Evolutionary conservation across 1,284 basidiomycete genomes (phyloP).

Genomic region (Macrocybe sp.): DNA sequence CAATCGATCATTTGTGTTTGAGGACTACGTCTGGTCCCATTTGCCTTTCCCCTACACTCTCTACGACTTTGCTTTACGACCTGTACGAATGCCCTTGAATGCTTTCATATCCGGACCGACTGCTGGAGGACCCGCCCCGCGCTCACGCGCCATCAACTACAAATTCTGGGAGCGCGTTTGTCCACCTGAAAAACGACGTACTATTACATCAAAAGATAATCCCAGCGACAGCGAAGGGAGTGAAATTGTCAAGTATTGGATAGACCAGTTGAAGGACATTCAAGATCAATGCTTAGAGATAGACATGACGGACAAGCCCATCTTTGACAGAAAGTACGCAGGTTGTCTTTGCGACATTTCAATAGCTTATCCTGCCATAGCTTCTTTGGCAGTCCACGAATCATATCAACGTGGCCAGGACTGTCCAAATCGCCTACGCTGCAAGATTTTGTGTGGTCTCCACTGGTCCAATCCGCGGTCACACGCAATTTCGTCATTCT

Average conservation of each 20-base stretch:
- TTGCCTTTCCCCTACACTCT: constrained; percentile 43
- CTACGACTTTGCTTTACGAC: constrained; percentile 45
- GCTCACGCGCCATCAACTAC: constrained; percentile 14
- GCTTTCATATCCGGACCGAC: constrained; percentile 56
- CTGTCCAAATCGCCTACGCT: constrained; percentile 48
- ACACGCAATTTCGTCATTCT: constrained; percentile 46
- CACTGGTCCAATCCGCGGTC: constrained; percentile 49
- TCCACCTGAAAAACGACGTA: constrained; percentile 23
- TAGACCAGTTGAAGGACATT: constrained; percentile 30
- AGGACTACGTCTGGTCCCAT: constrained; percentile 64
- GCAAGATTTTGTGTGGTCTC: constrained; percentile 52
- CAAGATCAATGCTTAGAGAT: constrained; percentile 45
- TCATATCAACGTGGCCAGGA: constrained; percentile 42
- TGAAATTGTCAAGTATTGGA: constrained; percentile 47
- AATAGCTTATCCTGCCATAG: constrained; percentile 24
- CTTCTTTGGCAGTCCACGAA: constrained; percentile 44
- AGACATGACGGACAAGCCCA: constrained; percentile 29
- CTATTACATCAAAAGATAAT: constrained; percentile 30
- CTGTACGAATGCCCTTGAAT: constrained; percentile 55
- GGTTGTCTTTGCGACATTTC: not conserved
- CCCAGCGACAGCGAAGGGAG: constrained; percentile 31
- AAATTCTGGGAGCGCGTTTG: constrained; percentile 23
- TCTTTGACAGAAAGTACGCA: constrained; percentile 49
- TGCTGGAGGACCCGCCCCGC: constrained; percentile 37
- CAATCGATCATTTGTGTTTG: constrained; percentile 53